Percentiles rank a stretch among this genome's conserved stretches.
These are phyloP conservation scores for Pyrenochaeta sp. DNA, from an alignment of 2,329 filamentous ascomycete genomes.

Conservation along the genomic window DNA sequence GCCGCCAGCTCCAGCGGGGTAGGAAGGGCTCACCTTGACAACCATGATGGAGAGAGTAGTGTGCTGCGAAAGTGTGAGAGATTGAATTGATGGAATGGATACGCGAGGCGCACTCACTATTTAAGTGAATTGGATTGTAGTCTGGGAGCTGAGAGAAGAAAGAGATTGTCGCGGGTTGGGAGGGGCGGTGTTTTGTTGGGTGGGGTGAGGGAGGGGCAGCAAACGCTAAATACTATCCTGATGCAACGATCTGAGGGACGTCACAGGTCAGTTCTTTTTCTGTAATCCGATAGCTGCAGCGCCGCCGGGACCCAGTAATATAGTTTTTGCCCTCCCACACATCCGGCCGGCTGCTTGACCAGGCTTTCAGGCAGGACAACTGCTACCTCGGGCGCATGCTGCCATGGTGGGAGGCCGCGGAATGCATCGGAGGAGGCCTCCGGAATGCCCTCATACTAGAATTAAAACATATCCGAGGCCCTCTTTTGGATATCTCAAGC, in stretches of 20 bases:
- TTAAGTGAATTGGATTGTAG: constrained; percentile 25
- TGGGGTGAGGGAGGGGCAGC: constrained; percentile 41
- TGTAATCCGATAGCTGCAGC: constrained; percentile 42
- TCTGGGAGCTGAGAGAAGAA: constrained; percentile 23
- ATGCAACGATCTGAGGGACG: constrained; percentile 24
- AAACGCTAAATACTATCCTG: constrained; percentile 24
- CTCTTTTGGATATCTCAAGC: constrained; percentile 7
- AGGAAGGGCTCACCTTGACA: constrained; percentile 53
- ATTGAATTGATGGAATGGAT: constrained; percentile 10
- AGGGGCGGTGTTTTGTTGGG: constrained; percentile 37
- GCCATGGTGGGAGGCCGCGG: constrained; percentile 30
- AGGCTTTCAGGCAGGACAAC: constrained; percentile 18
- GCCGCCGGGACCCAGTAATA: constrained; percentile 41
- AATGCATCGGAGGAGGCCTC: constrained; percentile 30
- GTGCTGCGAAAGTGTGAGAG: constrained; percentile 30
- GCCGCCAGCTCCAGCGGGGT: constrained; percentile 26
- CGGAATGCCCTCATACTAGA: constrained; percentile 18
- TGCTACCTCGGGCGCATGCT: constrained; percentile 38
- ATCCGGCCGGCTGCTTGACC: constrained; percentile 42
- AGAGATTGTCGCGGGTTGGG: constrained; percentile 27
- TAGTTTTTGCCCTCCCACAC: constrained; percentile 35
- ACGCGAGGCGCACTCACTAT: constrained; percentile 24
- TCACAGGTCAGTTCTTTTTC: constrained; percentile 42
- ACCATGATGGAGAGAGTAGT: constrained; percentile 51
- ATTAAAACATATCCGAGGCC: constrained; percentile 22